Conservation (phyloP, 805 yeast species). For the Yueomyces sinensis region DNA sequence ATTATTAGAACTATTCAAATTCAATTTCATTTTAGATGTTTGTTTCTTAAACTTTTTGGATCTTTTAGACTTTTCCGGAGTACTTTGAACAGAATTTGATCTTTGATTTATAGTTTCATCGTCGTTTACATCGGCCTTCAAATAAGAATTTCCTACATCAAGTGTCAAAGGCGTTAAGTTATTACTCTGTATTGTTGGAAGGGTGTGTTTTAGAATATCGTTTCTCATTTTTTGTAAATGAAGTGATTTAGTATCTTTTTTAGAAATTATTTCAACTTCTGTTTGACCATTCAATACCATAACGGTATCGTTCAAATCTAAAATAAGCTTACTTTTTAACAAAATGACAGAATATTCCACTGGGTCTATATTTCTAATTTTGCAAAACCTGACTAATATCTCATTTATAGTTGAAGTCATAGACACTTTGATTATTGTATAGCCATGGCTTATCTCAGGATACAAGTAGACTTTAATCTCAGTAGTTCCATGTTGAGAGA, state of each 20-base stretch:
- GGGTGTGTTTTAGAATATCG: slow-evolving; percentile 15
- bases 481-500: slow-evolving; percentile 13
- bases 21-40: slow-evolving; percentile 12
- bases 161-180: slow-evolving; percentile 23
- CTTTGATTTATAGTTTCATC: background rate
- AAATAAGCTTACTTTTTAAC: slow-evolving; percentile 17
- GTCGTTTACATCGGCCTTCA: slow-evolving; percentile 8
- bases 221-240: slow-evolving; percentile 22
- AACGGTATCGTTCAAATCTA: slow-evolving; percentile 29
- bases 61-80: slow-evolving; percentile 1
- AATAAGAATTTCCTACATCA: slow-evolving; percentile 12
- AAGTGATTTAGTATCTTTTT: slow-evolving; percentile 28
- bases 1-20: slow-evolving; percentile 7
- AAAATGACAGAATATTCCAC: slow-evolving; percentile 26
- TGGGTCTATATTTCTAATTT: slow-evolving; percentile 24
- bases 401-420: slow-evolving; percentile 27
- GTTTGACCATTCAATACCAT: slow-evolving; percentile 29
- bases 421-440: slow-evolving; percentile 18
- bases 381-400: slow-evolving; percentile 24
- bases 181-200: slow-evolving; percentile 24
- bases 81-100: slow-evolving; percentile 1
- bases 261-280: slow-evolving; percentile 31
- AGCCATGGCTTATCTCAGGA: slow-evolving; percentile 22
- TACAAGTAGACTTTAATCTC: slow-evolving; percentile 22
- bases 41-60: slow-evolving; percentile 7